A percentile compares a stretch with the other conserved stretches of the same genome.
phyloP scores from a whole-genome alignment of 2,329 filamentous ascomycete genomes.

The Hirsutella thompsonii region DNA sequence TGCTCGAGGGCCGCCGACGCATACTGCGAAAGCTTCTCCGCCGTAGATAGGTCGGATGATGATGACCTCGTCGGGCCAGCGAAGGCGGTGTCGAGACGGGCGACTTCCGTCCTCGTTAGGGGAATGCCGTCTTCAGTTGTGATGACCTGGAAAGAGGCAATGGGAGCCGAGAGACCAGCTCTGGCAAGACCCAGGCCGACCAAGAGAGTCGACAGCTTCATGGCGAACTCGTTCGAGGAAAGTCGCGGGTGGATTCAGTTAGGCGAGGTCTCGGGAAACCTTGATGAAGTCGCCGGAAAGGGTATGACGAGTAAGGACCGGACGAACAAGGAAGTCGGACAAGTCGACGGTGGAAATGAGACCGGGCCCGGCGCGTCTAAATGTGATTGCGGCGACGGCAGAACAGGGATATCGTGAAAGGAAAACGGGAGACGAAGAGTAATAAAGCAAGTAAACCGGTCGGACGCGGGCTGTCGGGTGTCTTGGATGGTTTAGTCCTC shows the following conservation, averaged over 20 bases:
- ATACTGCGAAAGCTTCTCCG: conserved; percentile 1
- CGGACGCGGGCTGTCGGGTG: background rate
- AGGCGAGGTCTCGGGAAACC: background rate
- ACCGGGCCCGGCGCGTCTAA: too few relatives aligned
- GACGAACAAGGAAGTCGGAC: too few relatives aligned
- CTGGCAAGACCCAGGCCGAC: conserved; percentile 3
- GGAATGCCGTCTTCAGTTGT: conserved; percentile 1
- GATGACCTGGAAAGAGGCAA: background rate
- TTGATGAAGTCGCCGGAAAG: background rate
- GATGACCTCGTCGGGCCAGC: background rate
- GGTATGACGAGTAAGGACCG: too few relatives aligned
- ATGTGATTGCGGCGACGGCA: too few relatives aligned
- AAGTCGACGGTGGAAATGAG: background rate
- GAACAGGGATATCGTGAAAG: too few relatives aligned
- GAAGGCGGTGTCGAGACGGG: conserved; percentile 3
- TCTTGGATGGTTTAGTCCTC: background rate
- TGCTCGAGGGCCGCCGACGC: conserved; percentile 4
- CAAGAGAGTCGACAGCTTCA: conserved; percentile 2
- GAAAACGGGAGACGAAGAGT: too few relatives aligned
- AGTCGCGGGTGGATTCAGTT: background rate
- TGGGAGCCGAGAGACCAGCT: conserved; percentile 5
- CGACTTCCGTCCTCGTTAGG: conserved; percentile 1
- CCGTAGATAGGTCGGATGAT: background rate
- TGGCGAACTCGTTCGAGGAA: background rate
- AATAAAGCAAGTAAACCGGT: background rate